phyloP scores from a whole-genome alignment of 1,284 basidiomycete genomes.

The Cryptococcus maquisensis region DNA sequence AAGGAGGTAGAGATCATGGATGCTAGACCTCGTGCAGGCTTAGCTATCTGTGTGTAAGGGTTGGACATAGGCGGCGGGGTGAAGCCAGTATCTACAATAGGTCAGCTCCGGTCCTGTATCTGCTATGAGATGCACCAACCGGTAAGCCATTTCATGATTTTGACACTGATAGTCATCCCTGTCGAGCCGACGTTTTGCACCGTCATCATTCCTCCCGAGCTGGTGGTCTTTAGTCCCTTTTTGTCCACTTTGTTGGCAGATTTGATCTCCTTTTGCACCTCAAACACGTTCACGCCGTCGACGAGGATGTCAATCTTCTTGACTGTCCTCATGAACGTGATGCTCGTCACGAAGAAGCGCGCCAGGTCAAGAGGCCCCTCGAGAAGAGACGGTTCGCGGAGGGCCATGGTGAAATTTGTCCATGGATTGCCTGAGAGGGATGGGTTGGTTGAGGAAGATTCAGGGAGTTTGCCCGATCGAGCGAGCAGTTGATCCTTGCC shows the following conservation, averaged over 20 bases:
- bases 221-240: slow-evolving; percentile 48
- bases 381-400: slow-evolving; percentile 77
- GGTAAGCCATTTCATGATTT: slow-evolving; percentile 69
- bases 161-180: slow-evolving; percentile 72
- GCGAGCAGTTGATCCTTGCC: slow-evolving; percentile 79
- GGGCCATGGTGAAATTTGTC: slow-evolving; percentile 87
- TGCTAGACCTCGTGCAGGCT: slow-evolving; percentile 63
- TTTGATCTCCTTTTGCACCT: slow-evolving; percentile 66
- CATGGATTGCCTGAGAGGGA: slow-evolving; percentile 54
- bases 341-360: slow-evolving; percentile 83
- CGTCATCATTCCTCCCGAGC: slow-evolving; percentile 60
- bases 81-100: slow-evolving; percentile 60
- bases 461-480: slow-evolving; percentile 64
- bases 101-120: neutral
- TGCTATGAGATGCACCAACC: slow-evolving; percentile 20
- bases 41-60: slow-evolving; percentile 21
- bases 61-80: slow-evolving; percentile 45
- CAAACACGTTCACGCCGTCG: slow-evolving; percentile 71
- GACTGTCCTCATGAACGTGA: slow-evolving; percentile 89
- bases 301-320: slow-evolving; percentile 71
- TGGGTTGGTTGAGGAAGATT: slow-evolving; percentile 36
- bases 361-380: slow-evolving; percentile 78
- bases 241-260: slow-evolving; percentile 59
- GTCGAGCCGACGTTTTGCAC: slow-evolving; percentile 63
- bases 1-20: slow-evolving; percentile 63